These are phyloP conservation scores for Nemania sp. DNA, from an alignment of 2,329 filamentous ascomycete species.

Conservation along the genomic window DNA sequence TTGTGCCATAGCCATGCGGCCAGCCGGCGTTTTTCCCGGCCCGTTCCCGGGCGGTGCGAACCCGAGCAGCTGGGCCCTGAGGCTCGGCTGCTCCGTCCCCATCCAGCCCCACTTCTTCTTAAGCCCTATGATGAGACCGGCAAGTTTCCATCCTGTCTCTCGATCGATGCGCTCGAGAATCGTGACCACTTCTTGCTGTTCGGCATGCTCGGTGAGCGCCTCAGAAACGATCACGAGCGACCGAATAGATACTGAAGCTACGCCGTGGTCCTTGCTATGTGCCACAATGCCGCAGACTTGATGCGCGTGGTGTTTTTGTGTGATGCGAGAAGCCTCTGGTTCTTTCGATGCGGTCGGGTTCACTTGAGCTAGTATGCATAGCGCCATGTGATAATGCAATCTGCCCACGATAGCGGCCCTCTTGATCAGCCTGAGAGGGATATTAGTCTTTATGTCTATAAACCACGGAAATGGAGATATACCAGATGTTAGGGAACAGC, in stretches of 20 bases:
- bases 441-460: neutral
- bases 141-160: slow-evolving; percentile 78
- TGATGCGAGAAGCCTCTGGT: slow-evolving; percentile 67
- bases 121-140: slow-evolving; percentile 71
- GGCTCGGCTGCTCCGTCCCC: slow-evolving; percentile 39
- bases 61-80: slow-evolving; percentile 32
- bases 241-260: slow-evolving; percentile 77
- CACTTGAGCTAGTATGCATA: slow-evolving; percentile 77
- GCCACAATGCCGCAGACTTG: slow-evolving; percentile 89
- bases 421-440: slow-evolving; percentile 72
- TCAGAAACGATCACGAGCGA: slow-evolving; percentile 78
- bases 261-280: slow-evolving; percentile 78
- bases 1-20: slow-evolving; percentile 8
- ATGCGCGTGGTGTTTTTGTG: slow-evolving; percentile 75
- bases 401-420: slow-evolving; percentile 78
- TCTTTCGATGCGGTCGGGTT: slow-evolving; percentile 69
- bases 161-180: slow-evolving; percentile 76
- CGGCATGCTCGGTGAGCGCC: slow-evolving; percentile 66
- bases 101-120: slow-evolving; percentile 79
- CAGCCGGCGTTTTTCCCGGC: slow-evolving; percentile 27
- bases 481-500: slow-evolving; percentile 85
- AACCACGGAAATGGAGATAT: slow-evolving; percentile 38
- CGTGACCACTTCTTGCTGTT: slow-evolving; percentile 79
- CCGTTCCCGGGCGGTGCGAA: slow-evolving; percentile 10
- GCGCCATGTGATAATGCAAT: slow-evolving; percentile 86